Conservation (phyloP, 352 stramenopile genomes). For the Pythium grandisporangium region DNA sequence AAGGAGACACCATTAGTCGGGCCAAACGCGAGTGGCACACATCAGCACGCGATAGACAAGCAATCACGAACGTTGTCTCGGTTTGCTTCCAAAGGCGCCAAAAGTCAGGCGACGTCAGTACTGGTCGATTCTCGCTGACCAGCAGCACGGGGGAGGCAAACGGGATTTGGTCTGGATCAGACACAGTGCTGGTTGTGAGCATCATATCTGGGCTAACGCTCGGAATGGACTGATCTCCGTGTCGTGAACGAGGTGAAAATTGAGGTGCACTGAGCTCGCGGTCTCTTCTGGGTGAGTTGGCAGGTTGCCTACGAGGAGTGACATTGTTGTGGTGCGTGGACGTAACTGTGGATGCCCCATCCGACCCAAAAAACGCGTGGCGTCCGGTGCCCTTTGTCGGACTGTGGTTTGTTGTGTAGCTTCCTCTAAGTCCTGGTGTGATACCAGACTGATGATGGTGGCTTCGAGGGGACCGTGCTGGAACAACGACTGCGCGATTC, state of each 20-base stretch:
- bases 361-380: too few species aligned
- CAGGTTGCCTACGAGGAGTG: too few species aligned
- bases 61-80: constrained; percentile 46
- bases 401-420: too few species aligned
- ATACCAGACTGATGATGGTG: constrained; percentile 9
- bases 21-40: not conserved
- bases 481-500: constrained; percentile 4
- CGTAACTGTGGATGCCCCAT: too few species aligned
- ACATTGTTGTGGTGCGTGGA: too few species aligned
- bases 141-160: constrained; percentile 53
- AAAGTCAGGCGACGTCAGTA: constrained; percentile 16
- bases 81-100: constrained; percentile 42
- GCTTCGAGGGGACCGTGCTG: constrained; percentile 3
- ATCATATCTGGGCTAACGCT: too few species aligned
- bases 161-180: constrained; percentile 27
- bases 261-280: not conserved
- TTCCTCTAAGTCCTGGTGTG: too few species aligned
- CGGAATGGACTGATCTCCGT: too few species aligned
- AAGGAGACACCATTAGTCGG: not conserved
- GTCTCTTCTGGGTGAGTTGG: constrained; percentile 1
- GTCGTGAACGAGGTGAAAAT: too few species aligned
- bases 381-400: too few species aligned
- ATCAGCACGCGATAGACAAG: constrained; percentile 1
- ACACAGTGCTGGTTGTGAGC: constrained; percentile 10
- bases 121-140: constrained; percentile 18